Evolutionary conservation across 1,139 yeast genomes (phyloP), one percentile per base, ranked within the genome.

Genomic region (Pichia sp.): DNA sequence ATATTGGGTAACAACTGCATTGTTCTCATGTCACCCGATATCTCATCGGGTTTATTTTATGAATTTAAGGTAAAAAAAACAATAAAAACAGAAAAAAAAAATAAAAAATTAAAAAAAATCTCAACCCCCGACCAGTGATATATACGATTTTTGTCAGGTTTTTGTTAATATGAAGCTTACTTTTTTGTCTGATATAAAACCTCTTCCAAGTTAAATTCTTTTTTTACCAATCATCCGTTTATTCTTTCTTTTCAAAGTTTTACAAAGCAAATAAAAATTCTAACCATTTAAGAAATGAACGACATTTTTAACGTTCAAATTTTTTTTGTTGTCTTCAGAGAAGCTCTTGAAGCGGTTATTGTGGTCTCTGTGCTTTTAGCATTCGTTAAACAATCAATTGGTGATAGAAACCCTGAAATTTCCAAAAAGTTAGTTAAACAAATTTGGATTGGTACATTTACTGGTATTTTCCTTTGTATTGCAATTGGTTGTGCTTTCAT

Each of bases 291-390:
- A n/a, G 22, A 43, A 16, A 59, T 59, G 61, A 49, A 58, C 53
- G 62, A 59, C 54, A 79, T 79, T 47, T 79, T 79, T 61, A 79
- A 76, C 68, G 81, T 77, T 34, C 79, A 77, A 60, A 73, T 79
- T 57, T 91, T 90, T 72, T 90, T 91, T 73, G 85, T 91, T 62
- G 89, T 89, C 52, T 79, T 91, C 63, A 81, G 98, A 71, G 98
- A 91, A 70, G 77, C 96, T 2, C 75, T 91, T 57, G 98, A 91
- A 72, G 96, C 96, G 46, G 80, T 90, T 45, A 81, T 91, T 57
- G 90, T 91, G 56, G 87, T 91, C 53, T 87, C 97, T 2, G 96
- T 91, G 48, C 76, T 91, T 56, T 76, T 91, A 56, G 93, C 97
- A n/a, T 90, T 91, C 70, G 80, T 91, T 55, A 90, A 87, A 68